phyloP scores from a whole-genome alignment of 208 protist species.

The Acanthamoeba castellanii region DNA sequence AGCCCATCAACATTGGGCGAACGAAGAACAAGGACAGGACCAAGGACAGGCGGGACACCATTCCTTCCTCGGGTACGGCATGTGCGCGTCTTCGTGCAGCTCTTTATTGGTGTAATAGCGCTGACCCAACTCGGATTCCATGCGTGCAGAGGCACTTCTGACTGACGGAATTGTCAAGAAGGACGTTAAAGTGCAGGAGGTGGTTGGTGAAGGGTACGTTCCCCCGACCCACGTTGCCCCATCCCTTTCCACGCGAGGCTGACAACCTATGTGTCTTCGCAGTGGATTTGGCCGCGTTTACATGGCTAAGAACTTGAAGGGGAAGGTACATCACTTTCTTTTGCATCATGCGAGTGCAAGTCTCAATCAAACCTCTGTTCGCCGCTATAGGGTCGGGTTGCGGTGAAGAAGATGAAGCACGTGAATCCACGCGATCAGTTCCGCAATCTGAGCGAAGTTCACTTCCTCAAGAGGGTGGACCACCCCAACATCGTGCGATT shows the following conservation, averaged over 20 bases:
- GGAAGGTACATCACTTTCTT: constrained; percentile 17
- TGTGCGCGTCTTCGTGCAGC: background rate
- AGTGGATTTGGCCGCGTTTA: constrained; percentile 74
- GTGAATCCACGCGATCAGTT: constrained; percentile 56
- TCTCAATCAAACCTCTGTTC: background rate
- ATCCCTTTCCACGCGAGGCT: background rate
- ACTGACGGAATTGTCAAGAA: constrained; percentile 63
- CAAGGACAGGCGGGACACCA: constrained; percentile 4
- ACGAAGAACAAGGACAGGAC: constrained; percentile 49
- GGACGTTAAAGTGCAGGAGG: constrained; percentile 71
- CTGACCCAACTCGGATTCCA: background rate
- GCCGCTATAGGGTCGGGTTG: constrained; percentile 37
- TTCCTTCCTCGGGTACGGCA: constrained; percentile 29
- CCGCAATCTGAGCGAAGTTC: constrained; percentile 71
- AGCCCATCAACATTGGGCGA: constrained; percentile 35
- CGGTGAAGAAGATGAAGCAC: constrained; percentile 76
- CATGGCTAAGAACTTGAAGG: constrained; percentile 68
- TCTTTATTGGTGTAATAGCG: background rate
- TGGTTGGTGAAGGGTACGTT: constrained; percentile 71
- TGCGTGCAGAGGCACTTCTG: background rate
- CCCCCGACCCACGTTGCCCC: background rate
- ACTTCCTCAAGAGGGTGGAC: constrained; percentile 62
- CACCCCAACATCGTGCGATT: constrained; percentile 73
- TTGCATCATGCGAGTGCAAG: background rate
- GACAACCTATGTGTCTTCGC: background rate